phyloP scores from a whole-genome alignment of 2,329 filamentous ascomycete genomes.

The Trichophyton schoenleinii region DNA sequence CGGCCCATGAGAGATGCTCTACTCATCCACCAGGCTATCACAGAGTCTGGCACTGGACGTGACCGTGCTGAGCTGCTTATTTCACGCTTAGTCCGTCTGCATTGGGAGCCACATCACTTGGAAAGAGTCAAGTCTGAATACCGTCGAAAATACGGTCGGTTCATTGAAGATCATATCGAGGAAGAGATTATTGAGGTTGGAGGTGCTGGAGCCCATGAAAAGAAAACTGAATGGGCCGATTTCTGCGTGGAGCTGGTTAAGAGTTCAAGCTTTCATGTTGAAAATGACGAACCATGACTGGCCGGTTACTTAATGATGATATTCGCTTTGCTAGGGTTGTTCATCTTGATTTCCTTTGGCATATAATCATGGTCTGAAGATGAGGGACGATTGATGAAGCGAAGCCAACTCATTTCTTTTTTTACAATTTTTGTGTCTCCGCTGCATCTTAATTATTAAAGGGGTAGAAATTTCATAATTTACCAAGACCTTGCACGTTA shows the following conservation, averaged over 20 bases:
- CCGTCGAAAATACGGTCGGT: slow-evolving; percentile 58
- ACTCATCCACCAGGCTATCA: slow-evolving; percentile 79
- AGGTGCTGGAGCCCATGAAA: slow-evolving; percentile 15
- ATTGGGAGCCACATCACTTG: slow-evolving; percentile 83
- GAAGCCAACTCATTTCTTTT: neutral
- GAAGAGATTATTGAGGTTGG: slow-evolving; percentile 54
- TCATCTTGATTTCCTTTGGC: neutral
- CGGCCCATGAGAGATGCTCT: slow-evolving; percentile 85
- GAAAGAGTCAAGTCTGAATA: slow-evolving; percentile 69
- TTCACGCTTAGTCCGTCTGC: slow-evolving; percentile 71
- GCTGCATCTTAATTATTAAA: too few relatives aligned
- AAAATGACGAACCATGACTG: neutral
- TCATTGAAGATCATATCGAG: slow-evolving; percentile 64
- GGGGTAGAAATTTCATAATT: too few relatives aligned
- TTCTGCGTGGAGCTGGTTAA: slow-evolving; percentile 56
- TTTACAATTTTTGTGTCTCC: neutral
- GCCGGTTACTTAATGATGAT: neutral
- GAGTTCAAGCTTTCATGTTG: slow-evolving; percentile 20
- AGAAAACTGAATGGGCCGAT: slow-evolving; percentile 50
- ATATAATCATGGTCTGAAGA: neutral
- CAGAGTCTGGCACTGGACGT: slow-evolving; percentile 53
- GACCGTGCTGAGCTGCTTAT: slow-evolving; percentile 81
- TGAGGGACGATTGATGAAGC: neutral
- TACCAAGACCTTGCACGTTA: too few relatives aligned
- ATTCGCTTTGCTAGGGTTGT: neutral